Percentiles rank a stretch among this genome's conserved stretches.
These are phyloP conservation scores for Clonostachys rhizophaga DNA, from an alignment of 2,329 filamentous ascomycete genomes.

Conservation along the genomic window DNA sequence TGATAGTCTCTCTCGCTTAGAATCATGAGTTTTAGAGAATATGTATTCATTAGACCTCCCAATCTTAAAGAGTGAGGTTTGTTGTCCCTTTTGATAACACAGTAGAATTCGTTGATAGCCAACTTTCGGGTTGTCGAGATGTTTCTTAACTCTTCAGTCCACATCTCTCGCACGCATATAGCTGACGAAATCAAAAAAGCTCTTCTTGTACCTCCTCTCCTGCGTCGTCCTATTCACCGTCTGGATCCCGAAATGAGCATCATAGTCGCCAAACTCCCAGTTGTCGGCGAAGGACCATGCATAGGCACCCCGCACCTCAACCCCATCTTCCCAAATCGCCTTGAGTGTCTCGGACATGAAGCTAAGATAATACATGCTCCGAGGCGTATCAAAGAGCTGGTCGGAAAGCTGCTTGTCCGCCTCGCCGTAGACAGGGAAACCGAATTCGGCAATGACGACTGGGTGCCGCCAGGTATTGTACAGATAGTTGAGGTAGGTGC, in stretches of 20 bases:
- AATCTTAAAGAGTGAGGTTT: no score
- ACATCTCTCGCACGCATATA: conserved; percentile 31
- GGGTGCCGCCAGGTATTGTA: conserved; percentile 52
- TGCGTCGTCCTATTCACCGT: conserved; percentile 48
- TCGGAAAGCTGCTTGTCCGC: conserved; percentile 34
- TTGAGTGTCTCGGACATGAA: conserved; percentile 51
- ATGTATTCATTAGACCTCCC: no score
- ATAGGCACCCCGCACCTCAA: conserved; percentile 18
- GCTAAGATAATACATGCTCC: conserved; percentile 48
- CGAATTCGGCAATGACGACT: conserved; percentile 49
- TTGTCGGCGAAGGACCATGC: conserved; percentile 24
- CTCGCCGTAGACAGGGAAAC: conserved; percentile 49
- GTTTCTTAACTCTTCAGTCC: conserved; percentile 4
- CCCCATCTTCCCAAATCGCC: conserved; percentile 42
- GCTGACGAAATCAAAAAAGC: conserved; percentile 53
- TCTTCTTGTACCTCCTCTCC: conserved; percentile 48
- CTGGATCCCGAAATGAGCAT: conserved; percentile 49
- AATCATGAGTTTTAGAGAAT: no score
- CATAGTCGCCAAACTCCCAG: conserved; percentile 39
- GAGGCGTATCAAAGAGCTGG: conserved; percentile 47
- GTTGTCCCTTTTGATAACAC: no score
- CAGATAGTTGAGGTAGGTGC: conserved; percentile 49
- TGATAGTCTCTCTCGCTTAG: no score
- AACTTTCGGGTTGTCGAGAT: no score
- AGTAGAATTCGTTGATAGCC: no score